Evolutionary conservation across 257 asterid genomes (phyloP), one percentile per base, ranked within the genome.

Genomic region (Nicotiana undulata): DNA sequence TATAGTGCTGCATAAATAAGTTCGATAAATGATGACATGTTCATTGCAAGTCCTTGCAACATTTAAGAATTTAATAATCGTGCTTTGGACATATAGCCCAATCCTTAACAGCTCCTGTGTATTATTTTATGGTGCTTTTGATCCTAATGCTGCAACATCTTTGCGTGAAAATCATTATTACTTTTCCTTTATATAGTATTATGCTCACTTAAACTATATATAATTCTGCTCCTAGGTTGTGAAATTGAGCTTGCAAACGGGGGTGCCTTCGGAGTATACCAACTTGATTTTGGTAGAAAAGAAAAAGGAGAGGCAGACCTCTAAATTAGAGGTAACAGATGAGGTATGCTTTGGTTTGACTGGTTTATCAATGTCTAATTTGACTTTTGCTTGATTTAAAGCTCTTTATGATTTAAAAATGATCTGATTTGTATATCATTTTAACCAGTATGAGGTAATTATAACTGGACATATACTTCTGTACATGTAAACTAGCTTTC

Each of bases 201-300:
- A 7, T 17, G 13, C 40, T 49, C 60, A 44, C 75, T 18, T 72
- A 74, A 40, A 24, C 5, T 74, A 20, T 59, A 12, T 74, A n/a
- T 59, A 12, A 16, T 26, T 61, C 32, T 55, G 63, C 61, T 44
- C 79, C 81, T 81, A 95, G 99, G 93, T 86, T 24, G 88, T 86
- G 40, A 89, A 84, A 63, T 17, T 95, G 86, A 93, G 99, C 91
- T 81, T 93, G 85, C 94, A 86, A 40, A 84, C 86, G 4, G 91
- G 94, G 40, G 85, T 93, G 52, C 88, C 94, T 55, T 95, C 97
- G 1, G 97, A 95, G 79, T 91, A 88, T 75, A 92, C 95, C 80
- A 88, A 85, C 82, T 85, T 95, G 87, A 70, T 89, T 83, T 82
- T 92, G 46, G 77, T 86, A 1, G 97, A 89, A 85, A 87, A 79